Evolutionary conservation across 768 basidiomycete genomes (phyloP).

Genomic region (Crassisporium funariophilum): DNA sequence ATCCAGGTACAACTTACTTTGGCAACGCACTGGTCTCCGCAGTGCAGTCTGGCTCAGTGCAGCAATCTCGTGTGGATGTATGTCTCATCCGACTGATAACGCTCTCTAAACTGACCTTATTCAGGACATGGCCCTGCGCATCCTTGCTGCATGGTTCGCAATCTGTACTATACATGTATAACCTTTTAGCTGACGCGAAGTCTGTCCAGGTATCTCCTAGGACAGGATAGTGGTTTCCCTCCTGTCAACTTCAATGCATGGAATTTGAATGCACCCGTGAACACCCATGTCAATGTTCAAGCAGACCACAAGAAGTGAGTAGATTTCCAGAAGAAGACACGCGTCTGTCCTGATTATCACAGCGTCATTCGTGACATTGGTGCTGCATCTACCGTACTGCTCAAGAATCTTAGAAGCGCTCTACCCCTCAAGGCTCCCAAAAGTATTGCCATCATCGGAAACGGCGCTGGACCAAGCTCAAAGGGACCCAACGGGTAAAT

Average conservation of each 20-base stretch:
- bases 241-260: constrained; percentile 62
- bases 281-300: constrained; percentile 57
- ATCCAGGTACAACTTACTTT: constrained; percentile 51
- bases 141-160: constrained; percentile 62
- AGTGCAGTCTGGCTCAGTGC: constrained; percentile 62
- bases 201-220: constrained; percentile 41
- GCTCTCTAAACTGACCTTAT: background rate
- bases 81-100: constrained; percentile 21
- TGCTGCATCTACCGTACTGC: constrained; percentile 60
- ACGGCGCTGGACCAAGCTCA: constrained; percentile 55
- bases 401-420: constrained; percentile 55
- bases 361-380: constrained; percentile 62
- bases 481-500: constrained; percentile 57
- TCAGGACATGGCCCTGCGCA: constrained; percentile 70
- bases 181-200: constrained; percentile 1
- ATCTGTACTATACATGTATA: too few species aligned
- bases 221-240: constrained; percentile 61
- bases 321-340: background rate
- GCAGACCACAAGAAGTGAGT: constrained; percentile 52
- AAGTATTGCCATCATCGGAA: constrained; percentile 59
- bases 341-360: constrained; percentile 1
- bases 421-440: constrained; percentile 49
- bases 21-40: constrained; percentile 59
- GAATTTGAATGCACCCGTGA: constrained; percentile 39
- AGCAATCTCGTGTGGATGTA: constrained; percentile 58